phyloP scores from a whole-genome alignment of 371 early-diverging fungal genomes.

The Mortierella sp. region DNA sequence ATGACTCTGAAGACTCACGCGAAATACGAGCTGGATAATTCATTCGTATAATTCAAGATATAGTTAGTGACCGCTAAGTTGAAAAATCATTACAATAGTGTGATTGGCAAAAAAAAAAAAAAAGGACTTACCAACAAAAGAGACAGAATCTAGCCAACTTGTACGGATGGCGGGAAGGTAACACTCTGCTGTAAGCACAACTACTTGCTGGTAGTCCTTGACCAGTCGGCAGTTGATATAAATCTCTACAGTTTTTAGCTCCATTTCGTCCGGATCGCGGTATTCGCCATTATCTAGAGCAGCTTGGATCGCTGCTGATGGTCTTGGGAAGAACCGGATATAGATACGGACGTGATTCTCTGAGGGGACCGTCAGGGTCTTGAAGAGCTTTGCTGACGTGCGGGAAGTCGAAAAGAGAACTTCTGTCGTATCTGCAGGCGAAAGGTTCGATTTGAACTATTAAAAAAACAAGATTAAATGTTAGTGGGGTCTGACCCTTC shows the following conservation, averaged over 20 bases:
- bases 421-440: slow-evolving; percentile 68
- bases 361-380: slow-evolving; percentile 71
- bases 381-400: slow-evolving; percentile 75
- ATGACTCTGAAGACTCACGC: slow-evolving; percentile 15
- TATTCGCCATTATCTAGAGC: slow-evolving; percentile 42
- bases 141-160: slow-evolving; percentile 48
- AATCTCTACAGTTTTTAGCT: slow-evolving; percentile 71
- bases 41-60: neutral
- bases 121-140: slow-evolving; percentile 57
- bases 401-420: slow-evolving; percentile 78
- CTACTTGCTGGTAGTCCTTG: slow-evolving; percentile 79
- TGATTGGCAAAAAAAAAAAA: neutral
- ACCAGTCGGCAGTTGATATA: slow-evolving; percentile 81
- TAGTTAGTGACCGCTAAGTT: neutral
- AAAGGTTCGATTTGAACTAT: slow-evolving; percentile 70
- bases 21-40: slow-evolving; percentile 29
- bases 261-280: slow-evolving; percentile 56
- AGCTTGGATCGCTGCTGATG: slow-evolving; percentile 56
- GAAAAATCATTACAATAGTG: neutral
- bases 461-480: slow-evolving; percentile 5
- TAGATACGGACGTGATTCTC: slow-evolving; percentile 73
- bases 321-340: slow-evolving; percentile 69
- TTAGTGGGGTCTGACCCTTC: no score
- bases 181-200: slow-evolving; percentile 69
- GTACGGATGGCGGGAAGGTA: slow-evolving; percentile 63